Percentiles rank a stretch among this genome's conserved stretches.
These are phyloP conservation scores for Voacanga thouarsii DNA, from an alignment of 257 asterid genomes.

Conservation along the genomic window DNA sequence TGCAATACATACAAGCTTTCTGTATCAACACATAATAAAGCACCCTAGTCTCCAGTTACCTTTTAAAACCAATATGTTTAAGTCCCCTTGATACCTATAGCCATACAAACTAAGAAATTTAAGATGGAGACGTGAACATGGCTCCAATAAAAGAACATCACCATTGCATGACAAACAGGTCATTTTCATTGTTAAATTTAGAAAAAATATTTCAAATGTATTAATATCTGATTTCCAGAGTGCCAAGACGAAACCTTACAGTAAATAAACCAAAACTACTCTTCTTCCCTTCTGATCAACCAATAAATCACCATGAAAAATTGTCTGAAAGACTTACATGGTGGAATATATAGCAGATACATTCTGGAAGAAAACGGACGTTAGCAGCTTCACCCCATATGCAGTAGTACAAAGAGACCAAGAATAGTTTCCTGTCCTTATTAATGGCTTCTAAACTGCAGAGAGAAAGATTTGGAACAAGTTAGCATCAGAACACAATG, in stretches of 20 bases:
- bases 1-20: not conserved
- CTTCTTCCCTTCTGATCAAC: not conserved
- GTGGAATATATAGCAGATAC: constrained; percentile 95
- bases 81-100: not conserved
- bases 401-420: constrained; percentile 76
- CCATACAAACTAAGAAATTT: not conserved
- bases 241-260: not conserved
- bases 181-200: not conserved
- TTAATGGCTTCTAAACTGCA: constrained; percentile 88
- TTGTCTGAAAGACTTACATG: constrained; percentile 52
- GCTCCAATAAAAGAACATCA: no score
- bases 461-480: constrained; percentile 18
- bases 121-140: not conserved
- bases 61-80: not conserved
- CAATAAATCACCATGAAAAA: not conserved
- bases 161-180: not conserved
- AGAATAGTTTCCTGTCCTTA: constrained; percentile 84
- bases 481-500: constrained; percentile 15
- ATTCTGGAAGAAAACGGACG: constrained; percentile 94
- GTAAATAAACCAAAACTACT: not conserved
- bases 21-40: not conserved
- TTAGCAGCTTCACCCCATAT: constrained; percentile 99
- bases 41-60: not conserved
- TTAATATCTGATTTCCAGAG: not conserved
- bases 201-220: not conserved